Conservation (phyloP, 2,329 filamentous ascomycete species). For the Talaromyces sp. region DNA sequence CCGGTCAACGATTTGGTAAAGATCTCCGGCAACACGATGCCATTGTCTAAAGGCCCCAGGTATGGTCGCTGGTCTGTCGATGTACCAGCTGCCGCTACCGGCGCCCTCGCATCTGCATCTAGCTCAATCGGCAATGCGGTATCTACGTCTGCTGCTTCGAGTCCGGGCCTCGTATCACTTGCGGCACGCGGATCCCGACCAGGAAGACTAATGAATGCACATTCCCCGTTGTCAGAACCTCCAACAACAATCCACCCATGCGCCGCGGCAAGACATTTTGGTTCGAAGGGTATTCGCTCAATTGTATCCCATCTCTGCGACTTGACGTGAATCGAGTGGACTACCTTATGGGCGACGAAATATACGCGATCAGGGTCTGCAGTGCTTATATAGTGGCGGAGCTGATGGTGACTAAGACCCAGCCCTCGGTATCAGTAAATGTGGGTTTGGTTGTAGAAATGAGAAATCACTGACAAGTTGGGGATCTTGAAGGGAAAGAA, state of each 20-base stretch:
- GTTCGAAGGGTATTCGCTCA: conserved; percentile 64
- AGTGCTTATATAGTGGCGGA: conserved; percentile 84
- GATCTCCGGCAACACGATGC: conserved; percentile 39
- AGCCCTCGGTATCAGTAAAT: conserved; percentile 17
- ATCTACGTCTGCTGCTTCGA: conserved; percentile 50
- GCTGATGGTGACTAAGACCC: conserved; percentile 43
- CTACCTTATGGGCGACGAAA: conserved; percentile 74
- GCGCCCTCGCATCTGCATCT: conserved; percentile 27
- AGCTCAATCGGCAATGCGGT: conserved; percentile 54
- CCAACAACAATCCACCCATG: conserved; percentile 89
- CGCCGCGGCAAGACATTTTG: conserved; percentile 82
- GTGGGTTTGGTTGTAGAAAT: background rate
- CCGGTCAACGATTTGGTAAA: conserved; percentile 58
- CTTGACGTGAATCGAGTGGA: conserved; percentile 66
- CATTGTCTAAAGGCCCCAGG: conserved; percentile 22
- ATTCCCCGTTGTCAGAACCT: conserved; percentile 77
- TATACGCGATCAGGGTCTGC: conserved; percentile 74
- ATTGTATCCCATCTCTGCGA: conserved; percentile 69
- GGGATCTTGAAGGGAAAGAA: conserved; percentile 66
- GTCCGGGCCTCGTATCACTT: conserved; percentile 31
- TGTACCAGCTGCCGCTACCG: conserved; percentile 23
- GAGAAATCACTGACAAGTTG: conserved; percentile 53
- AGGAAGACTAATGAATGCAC: conserved; percentile 68
- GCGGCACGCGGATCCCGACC: conserved; percentile 23
- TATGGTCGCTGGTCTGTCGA: conserved; percentile 23